Evolutionary conservation across 1,139 yeast species (phyloP), one percentile per base, ranked within the genome.

Genomic region (Oligophagozyma castellii): DNA sequence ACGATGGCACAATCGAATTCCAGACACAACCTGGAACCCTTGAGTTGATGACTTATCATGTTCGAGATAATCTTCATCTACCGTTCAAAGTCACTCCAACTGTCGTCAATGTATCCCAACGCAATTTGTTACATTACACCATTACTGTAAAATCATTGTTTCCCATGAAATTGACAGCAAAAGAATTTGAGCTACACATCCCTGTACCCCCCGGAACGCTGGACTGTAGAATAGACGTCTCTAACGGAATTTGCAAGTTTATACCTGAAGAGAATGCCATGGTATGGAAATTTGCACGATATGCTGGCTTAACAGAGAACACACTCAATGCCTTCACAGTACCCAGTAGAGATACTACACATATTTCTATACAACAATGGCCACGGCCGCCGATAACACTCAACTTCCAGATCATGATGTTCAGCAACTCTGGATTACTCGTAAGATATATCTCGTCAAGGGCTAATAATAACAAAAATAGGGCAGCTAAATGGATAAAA

Each of bases 21-120:
- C 64, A 76, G 8, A 94, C 94, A 4, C 94, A 96, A 1, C 96
- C 86, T 56, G 96, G 96, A 1, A 77, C 74, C 33, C 83, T 83
- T 51, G 93, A 84, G 50, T 65, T 89, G 34, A 77, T 89, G 92
- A 61, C 73, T 26, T 86, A 86, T 63, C 67, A 67, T 32, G 65
- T 69, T 31, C 63, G 53, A 2, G 69, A 71, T 42, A 72, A 73
- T 42, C 58, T 74, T 38, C 69, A 68, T 35, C 47, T 81, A 15
- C 98, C 96, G 3, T 79, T 84, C 51, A 62, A 64, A 31, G 66
- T 83, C 8, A 58, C 65, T n/a, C 78, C 92, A 2, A 52, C 64
- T 26, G 68, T 78, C 3, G 35, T 46, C 4, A 76, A 73, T 3
- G 49, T 59, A 7, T 20, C 28, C 2, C 20, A 18, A 18, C 20